Conservation (phyloP, 75 land plant species). For the Ceratopteris richardii region DNA sequence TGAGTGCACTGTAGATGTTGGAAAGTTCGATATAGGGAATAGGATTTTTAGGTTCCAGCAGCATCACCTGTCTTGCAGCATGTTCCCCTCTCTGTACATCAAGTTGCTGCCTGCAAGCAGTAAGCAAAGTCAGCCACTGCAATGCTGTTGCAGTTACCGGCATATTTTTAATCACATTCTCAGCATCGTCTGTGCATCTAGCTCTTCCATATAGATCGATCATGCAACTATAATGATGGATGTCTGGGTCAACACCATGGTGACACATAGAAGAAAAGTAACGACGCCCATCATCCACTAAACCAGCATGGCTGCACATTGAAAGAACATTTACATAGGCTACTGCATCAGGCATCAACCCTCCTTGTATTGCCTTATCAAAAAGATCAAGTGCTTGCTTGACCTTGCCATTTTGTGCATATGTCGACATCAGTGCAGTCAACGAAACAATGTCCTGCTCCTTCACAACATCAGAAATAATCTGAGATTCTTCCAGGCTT, state of each 20-base stretch:
- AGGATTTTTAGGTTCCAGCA: not conserved
- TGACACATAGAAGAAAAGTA: not conserved
- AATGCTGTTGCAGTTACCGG: slow-evolving; percentile 3
- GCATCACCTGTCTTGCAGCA: slow-evolving; percentile 1
- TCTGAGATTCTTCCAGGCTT: slow-evolving; percentile 1
- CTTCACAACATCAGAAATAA: not conserved
- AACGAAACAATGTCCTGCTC: not conserved
- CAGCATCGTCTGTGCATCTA: not conserved
- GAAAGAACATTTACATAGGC: slow-evolving; percentile 1
- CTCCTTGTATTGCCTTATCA: not conserved
- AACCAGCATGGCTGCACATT: slow-evolving; percentile 20
- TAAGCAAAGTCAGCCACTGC: slow-evolving; percentile 4
- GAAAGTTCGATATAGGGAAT: slow-evolving; percentile 4
- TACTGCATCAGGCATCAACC: slow-evolving; percentile 7
- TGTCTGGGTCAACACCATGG: not conserved
- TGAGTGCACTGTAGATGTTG: not conserved
- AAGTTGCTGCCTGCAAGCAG: not conserved
- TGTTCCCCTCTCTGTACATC: slow-evolving; percentile 5
- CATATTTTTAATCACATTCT: slow-evolving; percentile 4
- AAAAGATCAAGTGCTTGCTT: slow-evolving; percentile 7
- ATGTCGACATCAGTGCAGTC: slow-evolving; percentile 2
- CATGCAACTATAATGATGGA: slow-evolving; percentile 4
- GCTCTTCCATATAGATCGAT: slow-evolving; percentile 2
- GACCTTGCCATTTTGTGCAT: not conserved
- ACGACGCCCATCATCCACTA: slow-evolving; percentile 15